Evolutionary conservation across 2,329 filamentous ascomycete genomes (phyloP).

Genomic region (Trichoderma citrinoviride): DNA sequence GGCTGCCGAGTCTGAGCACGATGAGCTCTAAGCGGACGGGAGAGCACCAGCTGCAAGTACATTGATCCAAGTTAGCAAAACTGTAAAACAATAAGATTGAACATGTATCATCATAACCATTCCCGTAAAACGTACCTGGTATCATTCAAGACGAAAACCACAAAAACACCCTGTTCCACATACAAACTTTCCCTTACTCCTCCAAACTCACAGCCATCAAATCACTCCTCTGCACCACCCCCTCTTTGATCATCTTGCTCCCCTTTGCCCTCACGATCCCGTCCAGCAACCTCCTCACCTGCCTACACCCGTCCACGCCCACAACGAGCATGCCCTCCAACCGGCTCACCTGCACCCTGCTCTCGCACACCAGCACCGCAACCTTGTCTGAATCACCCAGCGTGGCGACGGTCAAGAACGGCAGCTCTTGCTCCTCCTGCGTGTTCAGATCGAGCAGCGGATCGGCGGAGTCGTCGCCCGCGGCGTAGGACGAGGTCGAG

Average conservation of each 20-base stretch:
- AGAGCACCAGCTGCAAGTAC: neutral
- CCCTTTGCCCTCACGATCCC: slow-evolving; percentile 72
- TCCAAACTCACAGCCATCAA: slow-evolving; percentile 53
- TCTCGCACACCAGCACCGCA: slow-evolving; percentile 80
- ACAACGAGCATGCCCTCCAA: slow-evolving; percentile 92
- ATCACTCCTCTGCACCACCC: slow-evolving; percentile 48
- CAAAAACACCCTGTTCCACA: neutral
- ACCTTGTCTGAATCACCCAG: slow-evolving; percentile 72
- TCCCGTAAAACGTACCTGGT: slow-evolving; percentile 13
- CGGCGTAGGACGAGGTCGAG: slow-evolving; percentile 65
- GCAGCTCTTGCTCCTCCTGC: slow-evolving; percentile 82
- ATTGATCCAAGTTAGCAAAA: slow-evolving; percentile 5
- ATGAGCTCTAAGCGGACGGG: slow-evolving; percentile 45
- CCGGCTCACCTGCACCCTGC: slow-evolving; percentile 74
- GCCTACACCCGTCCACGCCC: slow-evolving; percentile 86
- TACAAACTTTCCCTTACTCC: slow-evolving; percentile 25
- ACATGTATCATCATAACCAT: neutral
- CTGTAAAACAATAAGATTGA: slow-evolving; percentile 3
- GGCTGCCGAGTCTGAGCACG: slow-evolving; percentile 40
- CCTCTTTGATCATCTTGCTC: slow-evolving; percentile 58
- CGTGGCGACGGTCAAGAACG: slow-evolving; percentile 82
- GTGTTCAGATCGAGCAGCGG: slow-evolving; percentile 77
- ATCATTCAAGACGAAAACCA: neutral
- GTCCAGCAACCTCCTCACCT: slow-evolving; percentile 79
- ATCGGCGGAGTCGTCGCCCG: slow-evolving; percentile 67